A percentile compares a stretch with the other conserved stretches of the same genome.
Conservation (phyloP, 345 rosid species). For the Arabidopsis suecica region DNA sequence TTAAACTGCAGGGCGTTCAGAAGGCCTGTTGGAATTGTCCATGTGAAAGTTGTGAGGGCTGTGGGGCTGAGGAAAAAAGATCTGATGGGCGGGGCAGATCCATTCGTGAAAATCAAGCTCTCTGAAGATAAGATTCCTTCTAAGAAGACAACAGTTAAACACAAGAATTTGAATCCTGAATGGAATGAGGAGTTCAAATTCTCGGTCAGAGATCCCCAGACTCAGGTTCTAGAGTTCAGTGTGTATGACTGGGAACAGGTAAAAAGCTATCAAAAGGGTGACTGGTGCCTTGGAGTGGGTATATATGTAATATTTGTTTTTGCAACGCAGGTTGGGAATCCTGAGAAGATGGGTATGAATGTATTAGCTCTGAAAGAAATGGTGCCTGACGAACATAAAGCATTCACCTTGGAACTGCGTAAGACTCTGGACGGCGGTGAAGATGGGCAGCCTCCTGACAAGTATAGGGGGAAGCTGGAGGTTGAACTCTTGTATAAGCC, state of each 20-base stretch:
- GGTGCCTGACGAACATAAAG: slow-evolving; percentile 68
- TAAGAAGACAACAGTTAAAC: slow-evolving; percentile 92
- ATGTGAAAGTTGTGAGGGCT: slow-evolving; percentile 79
- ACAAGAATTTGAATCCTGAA: slow-evolving; percentile 92
- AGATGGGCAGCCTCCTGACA: slow-evolving; percentile 70
- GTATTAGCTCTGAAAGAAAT: slow-evolving; percentile 83
- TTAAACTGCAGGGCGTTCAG: slow-evolving; percentile 67
- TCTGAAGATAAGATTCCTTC: slow-evolving; percentile 81
- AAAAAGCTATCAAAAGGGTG: slow-evolving; percentile 19
- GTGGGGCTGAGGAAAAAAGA: slow-evolving; percentile 86
- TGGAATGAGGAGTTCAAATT: slow-evolving; percentile 90
- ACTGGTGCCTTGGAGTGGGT: slow-evolving; percentile 4
- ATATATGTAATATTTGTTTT: neutral
- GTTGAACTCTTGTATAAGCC: slow-evolving; percentile 83
- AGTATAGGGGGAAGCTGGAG: slow-evolving; percentile 75
- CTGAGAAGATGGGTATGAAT: slow-evolving; percentile 90
- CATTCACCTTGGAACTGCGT: slow-evolving; percentile 66
- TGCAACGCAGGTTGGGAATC: slow-evolving; percentile 72
- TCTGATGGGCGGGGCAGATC: slow-evolving; percentile 92
- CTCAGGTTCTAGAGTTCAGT: slow-evolving; percentile 68
- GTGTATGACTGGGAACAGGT: slow-evolving; percentile 99
- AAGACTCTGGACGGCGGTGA: slow-evolving; percentile 56
- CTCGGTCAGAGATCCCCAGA: slow-evolving; percentile 76
- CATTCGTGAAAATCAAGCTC: slow-evolving; percentile 90
- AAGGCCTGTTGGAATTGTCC: slow-evolving; percentile 89